A percentile compares a stretch with the other conserved stretches of the same genome.
phyloP scores from a whole-genome alignment of 2,329 filamentous ascomycete genomes.

The Aspergillus pseudonomiae region DNA sequence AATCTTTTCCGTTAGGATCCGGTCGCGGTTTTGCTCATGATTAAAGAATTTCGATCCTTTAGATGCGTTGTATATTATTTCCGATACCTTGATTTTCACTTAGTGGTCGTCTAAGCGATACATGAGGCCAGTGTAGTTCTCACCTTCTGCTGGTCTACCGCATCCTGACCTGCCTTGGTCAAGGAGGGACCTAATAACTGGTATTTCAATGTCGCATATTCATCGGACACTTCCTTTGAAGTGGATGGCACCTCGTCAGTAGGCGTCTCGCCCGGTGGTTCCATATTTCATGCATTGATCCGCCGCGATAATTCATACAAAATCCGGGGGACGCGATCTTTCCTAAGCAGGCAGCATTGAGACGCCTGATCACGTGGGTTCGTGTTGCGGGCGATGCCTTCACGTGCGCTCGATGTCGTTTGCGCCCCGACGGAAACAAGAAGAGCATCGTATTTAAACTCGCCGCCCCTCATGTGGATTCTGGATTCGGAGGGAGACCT shows the following conservation, averaged over 20 bases:
- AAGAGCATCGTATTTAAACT: background rate
- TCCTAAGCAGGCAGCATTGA: slow-evolving; percentile 31
- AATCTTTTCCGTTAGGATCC: slow-evolving; percentile 82
- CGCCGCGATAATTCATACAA: background rate
- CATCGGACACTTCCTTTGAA: slow-evolving; percentile 8
- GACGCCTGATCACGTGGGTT: slow-evolving; percentile 38
- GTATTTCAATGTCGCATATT: slow-evolving; percentile 77
- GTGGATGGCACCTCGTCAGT: slow-evolving; percentile 10
- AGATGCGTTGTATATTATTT: slow-evolving; percentile 95
- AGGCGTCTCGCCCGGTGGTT: slow-evolving; percentile 22
- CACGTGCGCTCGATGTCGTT: slow-evolving; percentile 19
- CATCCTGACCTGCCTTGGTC: slow-evolving; percentile 90
- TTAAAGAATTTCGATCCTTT: slow-evolving; percentile 97
- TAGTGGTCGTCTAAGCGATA: slow-evolving; percentile 6
- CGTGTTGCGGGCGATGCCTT: slow-evolving; percentile 33
- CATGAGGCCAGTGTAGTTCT: slow-evolving; percentile 12
- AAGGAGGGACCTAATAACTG: slow-evolving; percentile 86
- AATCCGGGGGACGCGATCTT: slow-evolving; percentile 8
- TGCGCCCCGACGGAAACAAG: background rate
- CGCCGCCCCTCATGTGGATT: slow-evolving; percentile 61
- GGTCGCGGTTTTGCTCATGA: slow-evolving; percentile 82
- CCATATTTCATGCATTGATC: slow-evolving; percentile 22
- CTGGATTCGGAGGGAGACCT: slow-evolving; percentile 57
- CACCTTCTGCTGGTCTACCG: slow-evolving; percentile 88
- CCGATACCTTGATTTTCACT: slow-evolving; percentile 68